Evolutionary conservation across 164 flowering plant genomes (phyloP).

Genomic region (Vitis riparia): DNA sequence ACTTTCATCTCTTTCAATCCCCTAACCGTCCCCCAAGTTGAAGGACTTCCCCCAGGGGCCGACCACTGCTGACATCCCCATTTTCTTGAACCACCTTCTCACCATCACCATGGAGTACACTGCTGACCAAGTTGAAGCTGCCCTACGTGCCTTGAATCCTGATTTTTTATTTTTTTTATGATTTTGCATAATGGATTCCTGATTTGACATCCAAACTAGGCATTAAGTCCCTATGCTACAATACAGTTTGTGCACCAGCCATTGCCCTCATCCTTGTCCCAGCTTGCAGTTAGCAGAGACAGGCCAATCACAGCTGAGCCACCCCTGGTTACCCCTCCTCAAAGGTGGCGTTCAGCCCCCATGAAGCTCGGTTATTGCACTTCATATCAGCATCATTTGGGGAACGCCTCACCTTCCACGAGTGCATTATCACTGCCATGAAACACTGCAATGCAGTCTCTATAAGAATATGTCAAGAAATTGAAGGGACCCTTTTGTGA

Average conservation of each 20-base stretch:
- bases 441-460: conserved; percentile 38
- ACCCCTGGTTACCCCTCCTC: conserved; percentile 46
- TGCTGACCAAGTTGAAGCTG: conserved; percentile 17
- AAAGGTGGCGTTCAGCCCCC: conserved; percentile 14
- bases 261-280: conserved; percentile 26
- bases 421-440: conserved; percentile 17
- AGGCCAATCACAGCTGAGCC: conserved; percentile 15
- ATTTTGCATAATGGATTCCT: conserved; percentile 47
- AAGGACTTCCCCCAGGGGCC: conserved; percentile 47
- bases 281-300: conserved; percentile 1
- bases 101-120: conserved; percentile 40
- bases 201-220: conserved; percentile 25
- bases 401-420: conserved; percentile 28
- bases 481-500: conserved; percentile 44
- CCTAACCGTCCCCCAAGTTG: conserved; percentile 38
- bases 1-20: conserved; percentile 33
- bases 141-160: conserved; percentile 20
- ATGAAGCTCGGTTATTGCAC: conserved; percentile 22
- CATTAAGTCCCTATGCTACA: conserved; percentile 34
- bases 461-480: conserved; percentile 42
- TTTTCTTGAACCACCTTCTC: conserved; percentile 11
- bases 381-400: conserved; percentile 26
- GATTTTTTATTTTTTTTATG: conserved; percentile 32
- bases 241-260: conserved; percentile 27
- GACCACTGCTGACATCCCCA: conserved; percentile 50